Base-by-base conservation (phyloP, 345 rosid genomes). In the Eucalyptus polybractea region DNA sequence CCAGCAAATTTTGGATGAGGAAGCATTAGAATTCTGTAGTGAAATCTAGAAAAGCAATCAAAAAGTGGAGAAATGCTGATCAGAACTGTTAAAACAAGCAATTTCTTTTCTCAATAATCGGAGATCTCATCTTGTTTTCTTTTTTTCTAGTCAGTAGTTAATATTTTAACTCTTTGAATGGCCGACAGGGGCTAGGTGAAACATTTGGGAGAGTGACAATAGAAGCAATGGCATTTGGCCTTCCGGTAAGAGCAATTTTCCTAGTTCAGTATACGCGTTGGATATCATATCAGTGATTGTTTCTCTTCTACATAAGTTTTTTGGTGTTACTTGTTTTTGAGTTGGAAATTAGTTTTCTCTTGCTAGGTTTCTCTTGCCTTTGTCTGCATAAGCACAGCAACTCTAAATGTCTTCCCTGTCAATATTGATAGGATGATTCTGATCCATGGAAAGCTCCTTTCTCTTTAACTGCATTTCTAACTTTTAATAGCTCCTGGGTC, bases 151-250 rank as follows among this genome's bases (percentile, higher is more conserved):
- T 21, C 47, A 40, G 6, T 76, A 8, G 47, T 21, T 76, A 14
- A 87, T 88, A 85, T 88, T 60, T 81, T 29, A 49, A 65, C 19
- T 53, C 89, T 88, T 88, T 89, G 86, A 62, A 87, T 58, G 88
- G 89, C 89, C 27, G 69, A 87, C 92, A 97, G 99, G 99, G 98
- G 86, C 88, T 95, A 19, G 99, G 99, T 90, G 99, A 97, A 91
- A 97, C 99, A 69, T 97, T 97, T 90, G 99, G 99, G 88, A 97
- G 99, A 94, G 99, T 97, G 81, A 97, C 99, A 29, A 93, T 97
- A 56, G 99, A 97, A 94, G 99, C 98, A 89, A 97, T 96, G 99
- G 97, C 99, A 10, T 97, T 95, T 87, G 96, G 99, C 89, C 96
- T 96, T 90, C 95, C 99, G 87, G 98, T 95, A 92, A 89, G 93